Evolutionary conservation across 2,329 filamentous ascomycete species (phyloP).

Genomic region (Emergomyces pasteurianus): DNA sequence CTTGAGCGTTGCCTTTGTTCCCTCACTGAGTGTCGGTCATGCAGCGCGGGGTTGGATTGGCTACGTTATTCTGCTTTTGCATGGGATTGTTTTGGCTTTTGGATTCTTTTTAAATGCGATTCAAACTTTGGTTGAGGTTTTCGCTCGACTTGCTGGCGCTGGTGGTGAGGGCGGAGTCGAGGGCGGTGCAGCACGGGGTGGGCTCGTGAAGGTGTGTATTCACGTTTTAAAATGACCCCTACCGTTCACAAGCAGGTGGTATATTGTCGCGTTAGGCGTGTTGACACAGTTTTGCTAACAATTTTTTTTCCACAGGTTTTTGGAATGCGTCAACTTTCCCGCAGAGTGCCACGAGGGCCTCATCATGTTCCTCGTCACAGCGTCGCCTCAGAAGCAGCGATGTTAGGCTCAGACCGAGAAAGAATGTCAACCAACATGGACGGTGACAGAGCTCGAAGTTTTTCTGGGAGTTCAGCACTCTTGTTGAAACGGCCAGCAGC

Average conservation of each 20-base stretch:
- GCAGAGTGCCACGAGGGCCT: conserved; percentile 53
- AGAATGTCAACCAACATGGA: conserved; percentile 48
- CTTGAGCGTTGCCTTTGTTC: conserved; percentile 72
- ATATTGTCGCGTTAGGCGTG: background rate
- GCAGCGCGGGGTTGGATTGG: conserved; percentile 87
- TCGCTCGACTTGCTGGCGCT: conserved; percentile 68
- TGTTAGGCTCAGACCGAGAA: conserved; percentile 58
- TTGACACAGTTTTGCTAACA: background rate
- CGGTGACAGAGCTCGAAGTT: conserved; percentile 43
- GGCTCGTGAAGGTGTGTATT: conserved; percentile 57
- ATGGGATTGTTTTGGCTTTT: conserved; percentile 73
- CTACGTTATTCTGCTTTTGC: conserved; percentile 77
- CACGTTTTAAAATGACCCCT: background rate
- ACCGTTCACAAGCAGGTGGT: background rate
- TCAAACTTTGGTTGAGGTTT: conserved; percentile 81
- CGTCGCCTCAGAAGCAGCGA: conserved; percentile 69
- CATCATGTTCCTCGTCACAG: conserved; percentile 59
- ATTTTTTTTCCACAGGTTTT: conserved; percentile 48
- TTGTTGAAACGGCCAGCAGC: conserved; percentile 42
- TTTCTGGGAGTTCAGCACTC: conserved; percentile 51
- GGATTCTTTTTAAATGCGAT: conserved; percentile 88
- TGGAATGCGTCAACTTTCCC: conserved; percentile 76
- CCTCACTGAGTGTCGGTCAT: conserved; percentile 66
- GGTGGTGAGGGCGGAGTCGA: conserved; percentile 54
- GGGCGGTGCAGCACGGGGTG: conserved; percentile 59